Conservation (phyloP, 140 eudicot genomes). For the Oenanthe javanica region DNA sequence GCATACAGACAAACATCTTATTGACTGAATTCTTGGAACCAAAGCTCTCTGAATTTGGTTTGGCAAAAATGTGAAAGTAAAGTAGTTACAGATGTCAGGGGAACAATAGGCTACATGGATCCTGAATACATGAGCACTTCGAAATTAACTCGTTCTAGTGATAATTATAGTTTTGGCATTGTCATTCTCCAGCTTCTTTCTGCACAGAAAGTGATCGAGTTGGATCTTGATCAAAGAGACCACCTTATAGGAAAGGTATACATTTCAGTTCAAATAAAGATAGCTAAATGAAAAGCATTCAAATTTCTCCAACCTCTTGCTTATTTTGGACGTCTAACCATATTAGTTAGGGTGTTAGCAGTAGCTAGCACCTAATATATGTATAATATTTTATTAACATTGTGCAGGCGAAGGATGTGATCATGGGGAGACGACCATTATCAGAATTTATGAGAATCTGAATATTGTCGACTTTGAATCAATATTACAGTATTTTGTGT, state of each 20-base stretch:
- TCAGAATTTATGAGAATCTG: slow-evolving; percentile 48
- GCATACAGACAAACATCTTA: slow-evolving; percentile 47
- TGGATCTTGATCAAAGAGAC: slow-evolving; percentile 70
- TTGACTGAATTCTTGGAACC: slow-evolving; percentile 54
- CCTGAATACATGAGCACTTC: slow-evolving; percentile 86
- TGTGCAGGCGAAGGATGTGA: slow-evolving; percentile 72
- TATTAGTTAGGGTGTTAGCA: too few species aligned
- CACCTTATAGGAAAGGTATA: slow-evolving; percentile 64
- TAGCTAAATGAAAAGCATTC: too few species aligned
- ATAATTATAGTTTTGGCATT: slow-evolving; percentile 69
- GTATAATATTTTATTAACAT: too few species aligned
- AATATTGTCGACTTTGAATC: slow-evolving; percentile 53
- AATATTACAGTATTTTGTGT: slow-evolving; percentile 62
- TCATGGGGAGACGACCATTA: slow-evolving; percentile 49
- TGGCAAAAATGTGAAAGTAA: slow-evolving; percentile 53
- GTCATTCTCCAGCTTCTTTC: slow-evolving; percentile 72
- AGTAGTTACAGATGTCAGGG: slow-evolving; percentile 66
- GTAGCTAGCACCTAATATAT: too few species aligned
- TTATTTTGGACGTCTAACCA: too few species aligned
- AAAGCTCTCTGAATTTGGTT: slow-evolving; percentile 75
- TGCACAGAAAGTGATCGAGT: slow-evolving; percentile 64
- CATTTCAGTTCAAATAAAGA: too few species aligned
- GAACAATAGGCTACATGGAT: slow-evolving; percentile 80
- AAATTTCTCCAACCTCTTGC: too few species aligned
- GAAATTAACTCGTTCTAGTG: slow-evolving; percentile 69